Evolutionary conservation across 2,329 filamentous ascomycete species (phyloP), one percentile per base, ranked within the genome.

Genomic region (Beauveria brongniartii): DNA sequence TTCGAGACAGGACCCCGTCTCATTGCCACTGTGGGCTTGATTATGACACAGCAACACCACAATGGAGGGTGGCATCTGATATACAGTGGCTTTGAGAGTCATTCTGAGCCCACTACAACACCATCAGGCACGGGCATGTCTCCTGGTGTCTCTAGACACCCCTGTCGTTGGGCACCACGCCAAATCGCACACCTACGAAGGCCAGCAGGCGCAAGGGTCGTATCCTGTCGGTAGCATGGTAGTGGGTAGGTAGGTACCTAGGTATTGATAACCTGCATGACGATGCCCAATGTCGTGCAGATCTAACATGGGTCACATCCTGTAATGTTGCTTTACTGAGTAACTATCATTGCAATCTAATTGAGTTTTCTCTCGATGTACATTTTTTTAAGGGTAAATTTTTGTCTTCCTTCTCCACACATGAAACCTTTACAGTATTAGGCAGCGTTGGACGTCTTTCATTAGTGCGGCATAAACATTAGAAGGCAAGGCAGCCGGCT

Each of bases 21-120:
- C 90, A 59, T 74, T 93, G 63, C 88, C 88, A 2, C 75, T 90
- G 26, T 93, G 90, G 90, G 89, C 88, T 66, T 89, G 69, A 50
- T 41, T 40, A 69, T 51, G 57, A 41, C 24, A 46, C 34, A 30
- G 34, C 30, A n/a, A 51, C 9, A 37, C 24, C 20, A 26, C 6
- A 22, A 46, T 16, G 30, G 6, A 34, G 18, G 10, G 16, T 50
- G 10, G 28, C 22, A 18, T 24, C 8, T 20, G n/a, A 26, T 14
- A 20, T 51, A 34, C 7, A 12, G 18, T 56, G 26, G 8, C 1
- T 28, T 7, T 28, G 9, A 47, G 22, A n/a, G 37, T 22, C 9
- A 20, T 52, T 37, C 7, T 14, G 37, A n/a, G 37, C 26, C n/a
- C 14, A 55, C 30, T 28, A 4, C 37, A 18, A 55, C 10, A 40